These are phyloP conservation scores for Trichoderma atroviride DNA, from an alignment of 2,329 filamentous ascomycete genomes.

Conservation along the genomic window DNA sequence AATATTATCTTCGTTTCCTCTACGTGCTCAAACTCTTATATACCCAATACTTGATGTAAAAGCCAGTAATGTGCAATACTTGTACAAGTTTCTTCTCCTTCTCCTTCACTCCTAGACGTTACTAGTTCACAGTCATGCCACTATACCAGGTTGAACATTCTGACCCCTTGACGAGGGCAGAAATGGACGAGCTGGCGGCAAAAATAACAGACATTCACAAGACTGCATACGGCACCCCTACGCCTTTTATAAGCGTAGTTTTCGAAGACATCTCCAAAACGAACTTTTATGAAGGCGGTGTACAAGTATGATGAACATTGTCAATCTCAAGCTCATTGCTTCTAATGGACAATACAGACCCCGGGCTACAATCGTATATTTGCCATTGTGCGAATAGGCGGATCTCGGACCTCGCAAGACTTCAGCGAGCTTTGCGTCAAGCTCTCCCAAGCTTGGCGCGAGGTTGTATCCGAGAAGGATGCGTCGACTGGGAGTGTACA, in stretches of 20 bases:
- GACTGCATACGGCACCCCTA: background rate
- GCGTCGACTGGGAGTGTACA: background rate
- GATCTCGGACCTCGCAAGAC: background rate
- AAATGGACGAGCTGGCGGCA: background rate
- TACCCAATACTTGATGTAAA: background rate
- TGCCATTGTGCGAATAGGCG: background rate
- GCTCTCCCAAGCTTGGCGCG: background rate
- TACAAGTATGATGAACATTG: background rate
- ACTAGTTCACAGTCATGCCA: background rate
- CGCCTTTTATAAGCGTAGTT: background rate
- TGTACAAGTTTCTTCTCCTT: background rate
- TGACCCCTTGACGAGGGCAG: background rate
- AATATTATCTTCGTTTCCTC: background rate
- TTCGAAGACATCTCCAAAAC: background rate
- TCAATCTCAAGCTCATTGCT: background rate
- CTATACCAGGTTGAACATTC: background rate
- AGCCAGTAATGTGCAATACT: background rate
- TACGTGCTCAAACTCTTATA: background rate
- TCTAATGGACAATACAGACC: background rate
- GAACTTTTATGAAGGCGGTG: background rate
- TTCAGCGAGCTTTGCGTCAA: background rate
- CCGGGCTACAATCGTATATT: background rate
- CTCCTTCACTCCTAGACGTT: no score
- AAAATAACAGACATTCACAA: background rate
- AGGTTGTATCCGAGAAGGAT: background rate